Conservation (phyloP, 352 stramenopile genomes). For the Globisporangium emineosum region DNA sequence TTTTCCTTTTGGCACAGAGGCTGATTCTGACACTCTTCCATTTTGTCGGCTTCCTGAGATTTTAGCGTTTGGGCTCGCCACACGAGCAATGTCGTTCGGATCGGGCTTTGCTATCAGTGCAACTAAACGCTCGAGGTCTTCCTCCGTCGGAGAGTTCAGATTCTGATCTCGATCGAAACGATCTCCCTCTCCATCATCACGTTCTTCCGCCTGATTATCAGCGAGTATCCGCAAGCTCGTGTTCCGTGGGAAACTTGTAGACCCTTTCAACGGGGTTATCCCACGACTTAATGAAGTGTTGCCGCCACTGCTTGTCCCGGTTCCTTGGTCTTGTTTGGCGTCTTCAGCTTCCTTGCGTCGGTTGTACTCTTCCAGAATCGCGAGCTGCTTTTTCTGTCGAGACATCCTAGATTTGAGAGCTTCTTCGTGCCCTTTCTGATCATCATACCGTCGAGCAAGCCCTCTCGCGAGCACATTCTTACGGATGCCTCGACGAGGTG, state of each 20-base stretch:
- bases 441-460: slow-evolving; percentile 27
- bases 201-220: slow-evolving; percentile 6
- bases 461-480: slow-evolving; percentile 31
- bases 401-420: slow-evolving; percentile 22
- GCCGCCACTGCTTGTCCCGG: neutral
- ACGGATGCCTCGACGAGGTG: slow-evolving; percentile 21
- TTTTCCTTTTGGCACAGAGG: neutral
- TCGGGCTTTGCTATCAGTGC: slow-evolving; percentile 1
- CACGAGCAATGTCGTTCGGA: neutral
- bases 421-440: slow-evolving; percentile 28
- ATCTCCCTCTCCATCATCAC: neutral
- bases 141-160: slow-evolving; percentile 11
- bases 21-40: neutral
- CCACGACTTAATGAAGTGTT: slow-evolving; percentile 9
- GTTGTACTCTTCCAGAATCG: slow-evolving; percentile 30
- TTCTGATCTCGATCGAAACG: neutral
- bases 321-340: neutral
- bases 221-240: slow-evolving; percentile 18
- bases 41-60: neutral
- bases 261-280: slow-evolving; percentile 18
- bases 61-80: neutral
- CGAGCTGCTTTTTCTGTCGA: slow-evolving; percentile 25
- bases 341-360: slow-evolving; percentile 15
- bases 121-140: slow-evolving; percentile 12
- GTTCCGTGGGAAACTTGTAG: slow-evolving; percentile 18